Base-by-base conservation (phyloP, 2,329 filamentous ascomycete species). In the Paecilomyces sp. region DNA sequence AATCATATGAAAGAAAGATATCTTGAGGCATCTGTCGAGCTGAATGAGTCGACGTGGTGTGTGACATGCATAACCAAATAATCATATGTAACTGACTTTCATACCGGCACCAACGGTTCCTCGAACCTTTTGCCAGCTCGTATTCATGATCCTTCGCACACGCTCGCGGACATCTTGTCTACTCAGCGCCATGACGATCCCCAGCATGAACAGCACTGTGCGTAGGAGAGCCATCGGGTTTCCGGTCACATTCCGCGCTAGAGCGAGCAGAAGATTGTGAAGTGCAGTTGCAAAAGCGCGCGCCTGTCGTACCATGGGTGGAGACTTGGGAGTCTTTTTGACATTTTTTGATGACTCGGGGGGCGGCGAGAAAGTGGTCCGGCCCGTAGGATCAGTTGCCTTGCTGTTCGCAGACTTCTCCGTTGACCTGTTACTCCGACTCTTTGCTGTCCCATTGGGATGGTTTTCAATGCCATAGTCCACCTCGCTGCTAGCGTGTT, bases 91-190 rank as follows among this genome's bases (percentile, higher is more conserved):
- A 73, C 90, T 96, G 69, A 97, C 92, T 79, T 97, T 97, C 64
- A 95, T 90, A 1, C 93, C 94, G 93, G 97, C 97, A 1, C 92
- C 92, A 3, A 93, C 88, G 0, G 94, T 97, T 54, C 86, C 83
- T 71, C 85, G 86, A 50, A 96, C 79, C 77, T 96, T 97, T 58
- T 85, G 83, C 91, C 91, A 96, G 9, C 86, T 86, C 30, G 83
- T 80, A 47, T 83, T 84, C 52, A 95, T 70, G 41, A 92, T 79
- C 58, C 87, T 82, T 71, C 86, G 83, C 36, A 97, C 74, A 64
- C 89, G 84, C 65, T 95, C 87, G 50, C 92, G 84, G 13, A 96
- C 79, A 69, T 89, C 88, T 67, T 85, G 83, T 67, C 90, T 83
- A 60, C 90, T 88, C 61, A 97, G 79, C 64, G 94, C 85, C 63